phyloP scores from a whole-genome alignment of 305 asterid species.

The Rubia balearica region DNA sequence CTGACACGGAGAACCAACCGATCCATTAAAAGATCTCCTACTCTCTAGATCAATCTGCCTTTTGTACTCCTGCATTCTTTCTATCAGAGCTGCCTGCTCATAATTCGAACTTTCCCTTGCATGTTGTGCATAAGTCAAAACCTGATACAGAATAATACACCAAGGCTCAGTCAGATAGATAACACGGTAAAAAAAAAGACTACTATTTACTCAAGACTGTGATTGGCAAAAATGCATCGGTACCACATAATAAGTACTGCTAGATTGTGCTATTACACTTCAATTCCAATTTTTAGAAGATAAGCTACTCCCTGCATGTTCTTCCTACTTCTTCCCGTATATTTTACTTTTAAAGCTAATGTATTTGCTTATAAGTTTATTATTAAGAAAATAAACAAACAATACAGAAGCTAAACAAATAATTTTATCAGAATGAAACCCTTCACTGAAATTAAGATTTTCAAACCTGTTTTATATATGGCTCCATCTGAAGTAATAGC shows the following conservation, averaged over 20 bases:
- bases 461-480: slow-evolving; percentile 76
- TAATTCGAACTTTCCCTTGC: slow-evolving; percentile 97
- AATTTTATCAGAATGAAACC: background rate
- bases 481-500: slow-evolving; percentile 91
- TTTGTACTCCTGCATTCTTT: slow-evolving; percentile 97
- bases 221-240: background rate
- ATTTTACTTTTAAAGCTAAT: background rate
- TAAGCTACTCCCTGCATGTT: background rate
- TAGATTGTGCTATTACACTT: background rate
- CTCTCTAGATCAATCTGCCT: slow-evolving; percentile 92
- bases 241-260: background rate
- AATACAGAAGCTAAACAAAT: slow-evolving; percentile 9
- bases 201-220: background rate
- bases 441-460: slow-evolving; percentile 7
- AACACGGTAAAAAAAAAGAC: background rate
- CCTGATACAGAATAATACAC: slow-evolving; percentile 35
- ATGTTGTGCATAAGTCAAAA: slow-evolving; percentile 92
- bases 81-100: slow-evolving; percentile 97
- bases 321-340: background rate
- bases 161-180: background rate
- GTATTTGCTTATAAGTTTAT: background rate
- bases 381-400: background rate
- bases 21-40: slow-evolving; percentile 78
- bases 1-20: slow-evolving; percentile 87
- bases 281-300: background rate